A percentile compares a stretch with the other conserved stretches of the same genome.
These are phyloP conservation scores for Trypanosoma scelopori DNA, from an alignment of 208 protist species.

Conservation along the genomic window DNA sequence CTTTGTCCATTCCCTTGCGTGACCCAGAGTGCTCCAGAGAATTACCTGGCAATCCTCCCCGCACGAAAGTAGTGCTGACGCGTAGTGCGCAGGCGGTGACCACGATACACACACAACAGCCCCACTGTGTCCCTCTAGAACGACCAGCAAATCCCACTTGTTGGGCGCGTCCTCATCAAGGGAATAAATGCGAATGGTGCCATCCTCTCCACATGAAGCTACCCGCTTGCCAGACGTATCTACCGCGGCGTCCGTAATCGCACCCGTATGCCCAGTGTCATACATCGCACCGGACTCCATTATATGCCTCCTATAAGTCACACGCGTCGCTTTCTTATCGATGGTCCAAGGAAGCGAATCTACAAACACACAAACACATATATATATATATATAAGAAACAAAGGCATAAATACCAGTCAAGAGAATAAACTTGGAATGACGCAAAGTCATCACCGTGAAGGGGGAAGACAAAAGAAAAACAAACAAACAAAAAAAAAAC, in stretches of 20 bases:
- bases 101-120: conserved; percentile 72
- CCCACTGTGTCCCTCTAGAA: conserved; percentile 33
- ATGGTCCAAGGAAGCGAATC: neutral
- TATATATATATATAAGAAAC: too few species aligned
- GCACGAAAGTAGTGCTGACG: conserved; percentile 61
- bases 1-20: conserved; percentile 44
- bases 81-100: conserved; percentile 64
- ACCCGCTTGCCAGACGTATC: conserved; percentile 57
- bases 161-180: neutral
- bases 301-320: neutral
- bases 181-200: conserved; percentile 60
- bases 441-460: too few species aligned
- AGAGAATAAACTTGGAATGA: too few species aligned
- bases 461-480: too few species aligned
- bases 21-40: conserved; percentile 61
- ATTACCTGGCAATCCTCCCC: conserved; percentile 47
- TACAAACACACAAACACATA: conserved; percentile 5
- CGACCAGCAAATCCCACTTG: conserved; percentile 17
- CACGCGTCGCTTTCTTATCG: neutral
- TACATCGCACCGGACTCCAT: conserved; percentile 40
- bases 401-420: too few species aligned
- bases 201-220: conserved; percentile 69
- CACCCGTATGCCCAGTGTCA: conserved; percentile 66
- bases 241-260: conserved; percentile 68
- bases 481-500: conserved; percentile 20